Evolutionary conservation across 225 moss, liverwort and hornwort genomes (phyloP).

Genomic region (Lunularia cruciata): DNA sequence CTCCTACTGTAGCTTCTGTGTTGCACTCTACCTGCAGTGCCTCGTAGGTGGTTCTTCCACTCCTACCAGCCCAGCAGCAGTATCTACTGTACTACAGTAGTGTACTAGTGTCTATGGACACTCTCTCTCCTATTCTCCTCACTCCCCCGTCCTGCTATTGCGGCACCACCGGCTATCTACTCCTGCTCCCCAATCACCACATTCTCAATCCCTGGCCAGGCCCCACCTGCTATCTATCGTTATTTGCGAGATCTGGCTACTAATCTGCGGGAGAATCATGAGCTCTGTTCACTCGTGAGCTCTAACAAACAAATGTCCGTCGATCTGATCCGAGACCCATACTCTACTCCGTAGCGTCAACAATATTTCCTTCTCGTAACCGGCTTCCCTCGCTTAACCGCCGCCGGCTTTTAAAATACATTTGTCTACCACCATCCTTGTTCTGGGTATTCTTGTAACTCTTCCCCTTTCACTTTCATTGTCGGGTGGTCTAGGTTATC

Average conservation of each 20-base stretch:
- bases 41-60: slow-evolving; percentile 2
- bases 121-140: background rate
- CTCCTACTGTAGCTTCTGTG: too few species aligned
- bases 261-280: background rate
- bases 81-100: slow-evolving; percentile 3
- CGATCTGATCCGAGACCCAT: slow-evolving; percentile 8
- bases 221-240: slow-evolving; percentile 2
- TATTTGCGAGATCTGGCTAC: too few species aligned
- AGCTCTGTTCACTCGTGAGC: slow-evolving; percentile 11
- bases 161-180: background rate
- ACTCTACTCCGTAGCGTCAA: background rate
- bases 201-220: background rate
- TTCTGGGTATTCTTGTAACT: too few species aligned
- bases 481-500: background rate
- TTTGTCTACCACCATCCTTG: background rate
- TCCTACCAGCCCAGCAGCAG: too few species aligned
- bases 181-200: slow-evolving; percentile 2
- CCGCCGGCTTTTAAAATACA: slow-evolving; percentile 1
- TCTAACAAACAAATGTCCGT: background rate
- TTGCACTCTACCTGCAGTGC: too few species aligned
- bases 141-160: background rate
- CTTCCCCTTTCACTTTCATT: background rate
- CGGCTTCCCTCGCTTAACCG: background rate
- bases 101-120: too few species aligned
- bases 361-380: background rate